A percentile compares a stretch with the other conserved stretches of the same genome.
phyloP scores from a whole-genome alignment of 2,329 filamentous ascomycete species.

The Pezicula radicicola region DNA sequence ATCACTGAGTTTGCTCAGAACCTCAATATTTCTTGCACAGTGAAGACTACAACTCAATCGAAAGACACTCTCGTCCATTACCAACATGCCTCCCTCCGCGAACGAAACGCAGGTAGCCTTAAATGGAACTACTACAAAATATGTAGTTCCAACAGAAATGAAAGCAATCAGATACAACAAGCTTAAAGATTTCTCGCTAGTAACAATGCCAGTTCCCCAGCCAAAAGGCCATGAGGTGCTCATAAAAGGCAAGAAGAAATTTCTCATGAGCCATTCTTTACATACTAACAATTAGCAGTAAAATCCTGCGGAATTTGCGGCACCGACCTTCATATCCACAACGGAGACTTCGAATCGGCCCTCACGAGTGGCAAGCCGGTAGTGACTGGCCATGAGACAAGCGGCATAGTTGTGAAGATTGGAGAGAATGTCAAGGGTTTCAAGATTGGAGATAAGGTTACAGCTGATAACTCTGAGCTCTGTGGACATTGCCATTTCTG shows the following conservation, averaged over 20 bases:
- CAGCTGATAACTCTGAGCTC: constrained; percentile 13
- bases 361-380: constrained; percentile 11
- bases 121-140: constrained; percentile 9
- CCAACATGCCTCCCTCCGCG: constrained; percentile 3
- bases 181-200: constrained; percentile 14
- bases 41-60: neutral
- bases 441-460: constrained; percentile 15
- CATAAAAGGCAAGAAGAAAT: constrained; percentile 10
- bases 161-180: constrained; percentile 16
- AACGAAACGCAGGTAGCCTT: constrained; percentile 3
- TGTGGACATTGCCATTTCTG: constrained; percentile 16
- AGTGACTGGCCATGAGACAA: constrained; percentile 15
- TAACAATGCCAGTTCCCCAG: constrained; percentile 13
- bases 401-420: constrained; percentile 15
- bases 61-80: neutral
- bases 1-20: no score
- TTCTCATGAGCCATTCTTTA: neutral
- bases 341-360: constrained; percentile 14
- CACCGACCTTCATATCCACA: constrained; percentile 13
- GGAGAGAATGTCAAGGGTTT: constrained; percentile 14
- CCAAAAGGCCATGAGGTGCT: constrained; percentile 13
- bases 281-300: neutral
- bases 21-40: neutral
- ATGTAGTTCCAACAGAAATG: constrained; percentile 11
- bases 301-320: constrained; percentile 16